Evolutionary conservation across 352 stramenopile species (phyloP), one percentile per base, ranked within the genome.

Genomic region (Phytophthora uliginosa): DNA sequence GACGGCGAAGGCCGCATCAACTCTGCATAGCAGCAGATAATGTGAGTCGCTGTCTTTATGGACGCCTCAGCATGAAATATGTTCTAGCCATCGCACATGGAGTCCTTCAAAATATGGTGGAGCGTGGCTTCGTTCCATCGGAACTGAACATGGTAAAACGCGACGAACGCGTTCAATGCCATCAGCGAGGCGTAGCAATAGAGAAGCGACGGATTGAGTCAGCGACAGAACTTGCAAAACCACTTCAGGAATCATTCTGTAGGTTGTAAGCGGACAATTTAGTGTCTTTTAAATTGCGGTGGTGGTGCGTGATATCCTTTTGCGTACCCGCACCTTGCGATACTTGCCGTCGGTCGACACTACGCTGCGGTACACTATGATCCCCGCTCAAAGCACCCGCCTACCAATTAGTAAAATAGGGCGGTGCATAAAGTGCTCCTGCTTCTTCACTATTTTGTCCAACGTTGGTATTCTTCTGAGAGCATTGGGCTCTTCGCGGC

Each of bases 1-100:
- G 6, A 85, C 66, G 12, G 75, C 75, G 55, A 84, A 87, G 0
- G 61, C 58, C 4, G 77, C 62, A 52, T 87, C 80, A 28, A 87
- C 26, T 45, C 78, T 83, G 40, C 17, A 42, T 33, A 68, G n/a
- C 45, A 52, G 18, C 45, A 52, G 17, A 15, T 18, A 50, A 59
- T 15, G 4, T 54, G 15, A 64, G 20, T 34, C 9, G 20, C 13
- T n/a, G 22, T 50, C n/a, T 17, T 8, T 31, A 2, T 53, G 18
- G 7, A 22, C 40, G 7, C 40, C n/a, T 26, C n/a, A 28, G 8
- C 24, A 5, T 31, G 17, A 33, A 53, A 9, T 12, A 34, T 9
- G 12, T 48, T 12, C 9, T 40, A 36, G 9, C 6, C 12, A 45
- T 51, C 74, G 58, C 74, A 85, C 74, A 84, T 66, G 8, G 77